phyloP scores from a whole-genome alignment of 345 rosid genomes.

The Eucalyptus cladocalyx region DNA sequence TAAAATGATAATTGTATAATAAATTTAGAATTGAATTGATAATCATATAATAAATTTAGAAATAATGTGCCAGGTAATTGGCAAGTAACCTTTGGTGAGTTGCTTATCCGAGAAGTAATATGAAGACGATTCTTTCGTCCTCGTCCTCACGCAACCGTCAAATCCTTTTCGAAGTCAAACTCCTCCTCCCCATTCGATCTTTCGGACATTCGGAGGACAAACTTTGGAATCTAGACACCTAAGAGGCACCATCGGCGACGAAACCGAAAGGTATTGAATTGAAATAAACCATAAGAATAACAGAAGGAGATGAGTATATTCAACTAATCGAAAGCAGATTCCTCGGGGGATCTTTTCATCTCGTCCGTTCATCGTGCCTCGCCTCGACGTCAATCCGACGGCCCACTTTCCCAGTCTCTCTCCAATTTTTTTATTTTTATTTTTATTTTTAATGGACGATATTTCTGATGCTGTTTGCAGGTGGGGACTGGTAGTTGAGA shows the following conservation, averaged over 20 bases:
- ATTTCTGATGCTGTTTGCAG: neutral
- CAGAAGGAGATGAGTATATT: too few species aligned
- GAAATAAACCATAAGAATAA: neutral
- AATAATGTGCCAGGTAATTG: rapidly evolving
- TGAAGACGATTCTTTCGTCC: neutral
- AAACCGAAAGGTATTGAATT: neutral
- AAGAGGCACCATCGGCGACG: neutral
- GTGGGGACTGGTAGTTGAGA: neutral
- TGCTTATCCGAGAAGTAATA: neutral
- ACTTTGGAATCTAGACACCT: neutral
- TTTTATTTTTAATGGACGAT: neutral
- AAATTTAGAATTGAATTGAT: neutral
- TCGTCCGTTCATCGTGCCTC: neutral
- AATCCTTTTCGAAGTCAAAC: neutral
- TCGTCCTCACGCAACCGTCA: neutral
- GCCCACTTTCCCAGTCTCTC: neutral
- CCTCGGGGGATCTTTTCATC: neutral
- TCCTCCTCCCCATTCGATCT: neutral
- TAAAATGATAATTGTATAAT: rapidly evolving
- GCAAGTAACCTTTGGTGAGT: neutral
- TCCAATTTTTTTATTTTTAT: neutral
- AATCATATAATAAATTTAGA: rapidly evolving
- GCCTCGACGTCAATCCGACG: neutral
- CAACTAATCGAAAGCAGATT: neutral
- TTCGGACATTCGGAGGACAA: neutral